Evolutionary conservation across 2,329 filamentous ascomycete species (phyloP).

Genomic region (Elsinoe australis): DNA sequence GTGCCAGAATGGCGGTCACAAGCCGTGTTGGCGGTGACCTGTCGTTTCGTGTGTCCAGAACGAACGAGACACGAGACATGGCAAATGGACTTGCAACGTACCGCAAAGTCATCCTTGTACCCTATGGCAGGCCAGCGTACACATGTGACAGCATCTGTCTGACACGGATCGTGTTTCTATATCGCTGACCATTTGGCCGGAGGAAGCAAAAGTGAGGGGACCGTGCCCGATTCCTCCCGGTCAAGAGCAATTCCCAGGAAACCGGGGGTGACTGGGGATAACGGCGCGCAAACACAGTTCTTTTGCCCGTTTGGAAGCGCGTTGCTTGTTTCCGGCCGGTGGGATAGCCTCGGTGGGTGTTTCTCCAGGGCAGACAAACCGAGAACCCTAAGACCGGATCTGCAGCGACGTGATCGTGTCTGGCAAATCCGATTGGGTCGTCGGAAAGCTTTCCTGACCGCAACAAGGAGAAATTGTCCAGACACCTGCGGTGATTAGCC

Average conservation of each 20-base stretch:
- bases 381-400: conserved; percentile 1
- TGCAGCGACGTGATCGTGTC: background rate
- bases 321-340: conserved; percentile 5
- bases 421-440: conserved; percentile 6
- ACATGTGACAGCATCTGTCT: too few species aligned
- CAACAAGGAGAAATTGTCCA: conserved; percentile 1
- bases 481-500: conserved; percentile 5
- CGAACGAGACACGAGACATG: too few species aligned
- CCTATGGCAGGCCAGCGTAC: too few species aligned
- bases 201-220: too few species aligned
- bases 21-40: background rate
- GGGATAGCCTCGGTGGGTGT: conserved; percentile 7
- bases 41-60: too few species aligned
- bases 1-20: background rate
- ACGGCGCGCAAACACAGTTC: conserved; percentile 3
- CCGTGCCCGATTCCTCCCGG: conserved; percentile 7
- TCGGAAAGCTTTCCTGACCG: background rate
- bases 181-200: too few species aligned
- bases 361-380: background rate
- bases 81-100: too few species aligned
- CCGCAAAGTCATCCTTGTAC: too few species aligned
- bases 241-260: background rate
- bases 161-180: too few species aligned
- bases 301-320: conserved; percentile 6
- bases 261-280: background rate